Evolutionary conservation across 495 filamentous ascomycete genomes (phyloP).

Genomic region (Chaetomidium leptoderma): DNA sequence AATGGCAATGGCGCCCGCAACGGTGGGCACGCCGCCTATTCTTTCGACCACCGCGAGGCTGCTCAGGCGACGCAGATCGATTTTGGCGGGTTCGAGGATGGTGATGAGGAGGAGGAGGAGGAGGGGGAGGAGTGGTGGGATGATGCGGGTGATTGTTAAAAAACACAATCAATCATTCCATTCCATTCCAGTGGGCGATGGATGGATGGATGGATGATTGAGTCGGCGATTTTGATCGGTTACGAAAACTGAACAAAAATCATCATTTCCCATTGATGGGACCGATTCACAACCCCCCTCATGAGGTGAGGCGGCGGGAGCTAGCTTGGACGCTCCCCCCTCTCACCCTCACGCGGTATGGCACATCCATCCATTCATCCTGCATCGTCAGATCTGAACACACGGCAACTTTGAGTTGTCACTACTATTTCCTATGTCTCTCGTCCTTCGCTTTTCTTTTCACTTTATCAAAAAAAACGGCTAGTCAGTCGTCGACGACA

Average conservation of each 20-base stretch:
- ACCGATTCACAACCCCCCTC: too few relatives aligned
- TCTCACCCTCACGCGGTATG: not conserved
- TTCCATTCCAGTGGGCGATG: too few relatives aligned
- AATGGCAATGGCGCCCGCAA: not conserved
- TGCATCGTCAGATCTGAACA: too few relatives aligned
- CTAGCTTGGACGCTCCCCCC: not conserved
- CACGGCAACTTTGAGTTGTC: too few relatives aligned
- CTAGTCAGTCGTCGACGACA: too few relatives aligned
- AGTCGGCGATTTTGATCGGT: too few relatives aligned
- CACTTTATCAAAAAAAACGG: not conserved
- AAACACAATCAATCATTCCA: not conserved
- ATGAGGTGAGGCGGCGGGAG: not conserved
- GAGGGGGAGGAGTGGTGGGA: not conserved
- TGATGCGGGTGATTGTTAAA: slow-evolving; percentile 3
- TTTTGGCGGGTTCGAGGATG: not conserved
- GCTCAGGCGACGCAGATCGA: not conserved
- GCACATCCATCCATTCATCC: too few relatives aligned
- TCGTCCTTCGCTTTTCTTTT: not conserved
- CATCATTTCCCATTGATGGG: too few relatives aligned
- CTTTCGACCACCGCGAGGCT: not conserved
- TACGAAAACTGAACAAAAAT: too few relatives aligned
- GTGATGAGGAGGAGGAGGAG: not conserved
- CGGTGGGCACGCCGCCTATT: not conserved
- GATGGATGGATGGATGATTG: too few relatives aligned
- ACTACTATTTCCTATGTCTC: not conserved